phyloP scores from a whole-genome alignment of 306 rosid species.

The Cucumis cinereus region DNA sequence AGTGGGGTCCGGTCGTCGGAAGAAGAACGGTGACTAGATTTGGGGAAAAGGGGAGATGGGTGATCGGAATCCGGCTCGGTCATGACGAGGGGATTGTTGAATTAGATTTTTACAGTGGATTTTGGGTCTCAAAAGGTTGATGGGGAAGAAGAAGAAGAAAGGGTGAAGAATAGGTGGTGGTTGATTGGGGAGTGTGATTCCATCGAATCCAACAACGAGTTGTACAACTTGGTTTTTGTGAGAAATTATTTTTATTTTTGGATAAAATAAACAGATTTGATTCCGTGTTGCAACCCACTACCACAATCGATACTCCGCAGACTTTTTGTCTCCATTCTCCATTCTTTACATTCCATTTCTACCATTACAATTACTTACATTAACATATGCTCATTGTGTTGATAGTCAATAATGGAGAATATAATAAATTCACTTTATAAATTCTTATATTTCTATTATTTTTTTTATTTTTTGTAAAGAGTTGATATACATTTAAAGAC shows the following conservation, averaged over 20 bases:
- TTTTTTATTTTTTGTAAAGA: too few species aligned
- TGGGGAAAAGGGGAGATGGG: slow-evolving; percentile 18
- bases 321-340: background rate
- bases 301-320: slow-evolving; percentile 6
- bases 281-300: slow-evolving; percentile 13
- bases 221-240: slow-evolving; percentile 1
- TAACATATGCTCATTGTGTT: background rate
- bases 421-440: background rate
- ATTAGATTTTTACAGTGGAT: too few species aligned
- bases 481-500: too few species aligned
- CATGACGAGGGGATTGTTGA: slow-evolving; percentile 19
- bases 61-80: slow-evolving; percentile 44
- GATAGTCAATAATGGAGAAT: background rate
- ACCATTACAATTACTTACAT: background rate
- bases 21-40: slow-evolving; percentile 5
- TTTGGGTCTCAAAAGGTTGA: background rate
- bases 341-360: too few species aligned
- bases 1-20: slow-evolving; percentile 8
- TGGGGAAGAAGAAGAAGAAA: slow-evolving; percentile 8
- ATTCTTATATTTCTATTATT: too few species aligned
- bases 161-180: slow-evolving; percentile 2
- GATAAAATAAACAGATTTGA: slow-evolving; percentile 8
- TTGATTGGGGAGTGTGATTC: slow-evolving; percentile 15
- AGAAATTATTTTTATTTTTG: background rate
- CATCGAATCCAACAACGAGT: slow-evolving; percentile 15